These are phyloP conservation scores for Monosporozyma servazzii DNA, from an alignment of 805 yeast genomes.

Conservation along the genomic window DNA sequence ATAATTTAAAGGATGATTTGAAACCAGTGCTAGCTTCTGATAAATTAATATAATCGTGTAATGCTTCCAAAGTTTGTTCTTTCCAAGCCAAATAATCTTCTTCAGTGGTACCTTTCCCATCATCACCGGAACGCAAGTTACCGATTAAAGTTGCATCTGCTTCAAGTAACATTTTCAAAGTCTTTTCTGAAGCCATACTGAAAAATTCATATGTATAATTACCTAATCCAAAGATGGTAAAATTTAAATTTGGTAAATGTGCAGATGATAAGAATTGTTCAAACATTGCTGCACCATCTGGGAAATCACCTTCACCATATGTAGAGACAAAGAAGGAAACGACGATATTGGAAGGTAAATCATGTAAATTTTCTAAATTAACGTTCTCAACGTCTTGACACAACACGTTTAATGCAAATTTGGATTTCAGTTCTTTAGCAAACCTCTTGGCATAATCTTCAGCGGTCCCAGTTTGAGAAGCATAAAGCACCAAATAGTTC, in stretches of 20 bases:
- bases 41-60: slow-evolving; percentile 50
- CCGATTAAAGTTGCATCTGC: slow-evolving; percentile 73
- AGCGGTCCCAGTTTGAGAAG: slow-evolving; percentile 98
- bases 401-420: slow-evolving; percentile 75
- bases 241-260: slow-evolving; percentile 44
- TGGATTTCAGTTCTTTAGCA: slow-evolving; percentile 76
- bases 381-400: slow-evolving; percentile 82
- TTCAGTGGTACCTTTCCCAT: slow-evolving; percentile 88
- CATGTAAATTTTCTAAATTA: slow-evolving; percentile 69
- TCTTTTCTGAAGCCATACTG: slow-evolving; percentile 70
- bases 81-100: slow-evolving; percentile 95
- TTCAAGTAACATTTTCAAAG: slow-evolving; percentile 36
- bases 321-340: slow-evolving; percentile 80
- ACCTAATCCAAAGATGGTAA: slow-evolving; percentile 83
- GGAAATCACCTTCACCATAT: slow-evolving; percentile 98
- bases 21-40: slow-evolving; percentile 43
- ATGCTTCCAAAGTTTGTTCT: slow-evolving; percentile 56
- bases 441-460: slow-evolving; percentile 92
- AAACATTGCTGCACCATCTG: slow-evolving; percentile 84
- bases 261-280: slow-evolving; percentile 58
- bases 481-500: slow-evolving; percentile 73
- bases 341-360: slow-evolving; percentile 47
- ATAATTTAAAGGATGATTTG: slow-evolving; percentile 53
- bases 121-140: slow-evolving; percentile 85
- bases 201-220: slow-evolving; percentile 89